Base-by-base conservation (phyloP, 441 rosid species). In the Isatis lusitanica region DNA sequence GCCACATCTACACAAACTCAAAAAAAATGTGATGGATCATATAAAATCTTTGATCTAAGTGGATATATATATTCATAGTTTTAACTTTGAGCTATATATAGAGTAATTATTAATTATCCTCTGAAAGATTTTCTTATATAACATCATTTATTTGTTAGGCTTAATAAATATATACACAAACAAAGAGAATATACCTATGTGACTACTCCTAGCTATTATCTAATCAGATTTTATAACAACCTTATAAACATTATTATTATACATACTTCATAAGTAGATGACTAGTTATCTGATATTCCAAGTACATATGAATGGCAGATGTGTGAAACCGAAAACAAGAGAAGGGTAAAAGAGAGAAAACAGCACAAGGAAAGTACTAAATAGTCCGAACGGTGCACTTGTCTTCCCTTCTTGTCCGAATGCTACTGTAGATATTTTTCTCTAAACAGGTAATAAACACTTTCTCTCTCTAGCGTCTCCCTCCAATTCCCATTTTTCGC, bases 321-420 rank as follows among this genome's bases (percentile, higher is more conserved):
- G 1, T 39, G 76, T 59, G n/a, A 68, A 40, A 63, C 8, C 10
- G 39, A 11, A 10, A 56, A 39, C 69, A 51, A 75, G 28, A 53
- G 13, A 57, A 73, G 56, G 58, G 75, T 50, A 59, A 64, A 70
- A 4, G 5, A 24, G 65, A 70, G 9, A 72, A 55, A 30, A 52
- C 10, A 65, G 9, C 6, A 71, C 0, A 9, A 40, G 31, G 50
- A 62, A 71, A 74, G 30, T 78, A 78, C 78, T 71, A 64, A 74
- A 79, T 71, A 75, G 74, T 59, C 66, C 71, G 80, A 84, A 84
- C 80, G 74, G 87, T 84, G 81, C 79, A 72, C 80, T 79, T 51
- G 80, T 75, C 82, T 82, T 67, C 79, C 78, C 59, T 82, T 83
- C 59, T 82, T 83, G 81, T 83, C 83, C 88, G 85, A 82, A 87